Evolutionary conservation across 805 yeast genomes (phyloP).

Genomic region (Candida patagonica): DNA sequence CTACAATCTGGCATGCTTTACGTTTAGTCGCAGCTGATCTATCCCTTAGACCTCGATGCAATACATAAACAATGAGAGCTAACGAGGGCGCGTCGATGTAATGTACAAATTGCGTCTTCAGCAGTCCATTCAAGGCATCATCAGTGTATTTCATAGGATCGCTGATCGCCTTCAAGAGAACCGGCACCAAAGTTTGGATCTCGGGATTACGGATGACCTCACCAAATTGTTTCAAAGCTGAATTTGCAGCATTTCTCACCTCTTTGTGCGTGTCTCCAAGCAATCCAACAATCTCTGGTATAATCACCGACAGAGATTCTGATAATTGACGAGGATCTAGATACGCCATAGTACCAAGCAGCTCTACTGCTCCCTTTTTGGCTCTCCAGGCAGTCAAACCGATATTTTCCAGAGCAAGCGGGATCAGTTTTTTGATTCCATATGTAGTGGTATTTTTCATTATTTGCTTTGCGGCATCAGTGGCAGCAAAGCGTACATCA

Average conservation of each 20-base stretch:
- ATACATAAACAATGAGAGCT: conserved; percentile 89
- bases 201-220: conserved; percentile 97
- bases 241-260: conserved; percentile 91
- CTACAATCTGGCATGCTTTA: conserved; percentile 95
- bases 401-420: conserved; percentile 75
- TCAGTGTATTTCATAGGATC: conserved; percentile 91
- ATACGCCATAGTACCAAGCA: conserved; percentile 96
- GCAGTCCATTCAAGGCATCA: conserved; percentile 72
- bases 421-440: conserved; percentile 87
- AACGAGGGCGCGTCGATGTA: conserved; percentile 97
- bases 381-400: conserved; percentile 86
- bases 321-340: conserved; percentile 91
- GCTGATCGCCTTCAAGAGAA: conserved; percentile 82
- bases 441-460: conserved; percentile 88
- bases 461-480: conserved; percentile 73
- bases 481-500: conserved; percentile 86
- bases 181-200: conserved; percentile 84
- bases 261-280: conserved; percentile 93
- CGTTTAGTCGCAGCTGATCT: conserved; percentile 88
- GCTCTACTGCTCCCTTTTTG: conserved; percentile 92
- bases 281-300: conserved; percentile 94
- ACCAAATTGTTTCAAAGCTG: conserved; percentile 81
- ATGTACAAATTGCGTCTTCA: conserved; percentile 90
- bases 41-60: conserved; percentile 91
- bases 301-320: conserved; percentile 76